Evolutionary conservation across 2,329 filamentous ascomycete species (phyloP), one percentile per base, ranked within the genome.

Genomic region (Coniochaeta hoffmannii): DNA sequence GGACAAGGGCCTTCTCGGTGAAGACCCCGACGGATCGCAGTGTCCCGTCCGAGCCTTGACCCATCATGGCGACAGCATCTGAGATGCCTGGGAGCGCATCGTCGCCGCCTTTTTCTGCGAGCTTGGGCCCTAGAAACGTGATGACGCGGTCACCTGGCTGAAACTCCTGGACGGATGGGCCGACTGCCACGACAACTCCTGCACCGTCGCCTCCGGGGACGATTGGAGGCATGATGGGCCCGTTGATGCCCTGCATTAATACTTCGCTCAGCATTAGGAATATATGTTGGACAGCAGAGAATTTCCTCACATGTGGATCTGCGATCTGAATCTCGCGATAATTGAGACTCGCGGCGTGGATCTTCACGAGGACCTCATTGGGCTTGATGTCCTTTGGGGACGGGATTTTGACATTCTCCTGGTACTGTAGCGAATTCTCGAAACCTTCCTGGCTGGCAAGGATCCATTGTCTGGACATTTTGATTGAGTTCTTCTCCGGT

Each of bases 21-120:
- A 83, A 86, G 4, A 78, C 72, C 12, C 73, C 83, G 57, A 82
- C 79, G 54, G 85, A 73, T 34, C 79, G 74, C n/a, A 87, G 72
- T 0, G 76, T 76, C 30, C 84, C 84, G 57, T 85, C 78, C 1
- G 82, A 59, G 1, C 70, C 73, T 55, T 81, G 79, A 52, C 84
- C 84, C 1, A 86, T 72, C 32, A 81, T 80, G 7, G 75, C 77
- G 0, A 57, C 56, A 3, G 69, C 59, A 24, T 68, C 67, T 1
- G 58, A 57, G 12, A 65, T 60, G 1, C 59, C 61, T 1, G 64
- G 58, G n/a, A 60, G 58, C 0, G 65, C 65, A 41, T 66, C 62
- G 7, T 61, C 60, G 10, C 64, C 64, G 5, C 31, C 49, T 3
- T 44, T n/a, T 4, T 53, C 46, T 6, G 56, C 55, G 11, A 52